phyloP scores from a whole-genome alignment of 2,329 filamentous ascomycete genomes.

The Magnaporthiopsis rhizophila region DNA sequence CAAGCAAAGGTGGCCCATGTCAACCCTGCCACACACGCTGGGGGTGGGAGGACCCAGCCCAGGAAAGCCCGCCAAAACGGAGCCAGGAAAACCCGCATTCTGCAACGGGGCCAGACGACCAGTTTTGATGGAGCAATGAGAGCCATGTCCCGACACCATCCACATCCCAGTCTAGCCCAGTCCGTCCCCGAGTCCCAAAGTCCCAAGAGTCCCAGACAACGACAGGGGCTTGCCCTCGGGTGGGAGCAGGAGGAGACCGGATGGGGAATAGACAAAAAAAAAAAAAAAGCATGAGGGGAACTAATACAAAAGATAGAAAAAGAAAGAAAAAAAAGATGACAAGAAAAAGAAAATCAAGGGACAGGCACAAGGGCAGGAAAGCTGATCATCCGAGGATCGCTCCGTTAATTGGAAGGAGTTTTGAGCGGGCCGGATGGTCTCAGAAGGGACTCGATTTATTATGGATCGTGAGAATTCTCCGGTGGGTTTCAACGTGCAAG shows the following conservation, averaged over 20 bases:
- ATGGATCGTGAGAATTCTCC: conserved; percentile 17
- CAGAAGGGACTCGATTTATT: conserved; percentile 11
- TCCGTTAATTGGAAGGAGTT: conserved; percentile 9
- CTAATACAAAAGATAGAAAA: too few relatives aligned
- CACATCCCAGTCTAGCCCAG: neutral
- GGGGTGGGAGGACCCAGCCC: neutral
- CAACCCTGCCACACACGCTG: conserved; percentile 2
- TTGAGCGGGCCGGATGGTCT: conserved; percentile 11
- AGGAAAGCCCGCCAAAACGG: neutral
- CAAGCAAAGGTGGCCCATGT: conserved; percentile 1
- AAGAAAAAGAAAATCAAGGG: conserved; percentile 1
- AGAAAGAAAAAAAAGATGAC: neutral
- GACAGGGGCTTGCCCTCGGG: neutral
- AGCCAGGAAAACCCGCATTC: neutral
- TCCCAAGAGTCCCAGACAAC: neutral
- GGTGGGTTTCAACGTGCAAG: conserved; percentile 15
- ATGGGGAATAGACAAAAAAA: neutral
- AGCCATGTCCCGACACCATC: neutral
- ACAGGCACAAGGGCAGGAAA: neutral
- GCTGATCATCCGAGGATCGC: conserved; percentile 4
- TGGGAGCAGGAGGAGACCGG: neutral
- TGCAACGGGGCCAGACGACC: neutral
- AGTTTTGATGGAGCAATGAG: neutral
- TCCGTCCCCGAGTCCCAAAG: neutral
- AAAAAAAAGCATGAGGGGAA: neutral